Conservation (phyloP, 306 rosid species). For the Dicorynia guianensis region DNA sequence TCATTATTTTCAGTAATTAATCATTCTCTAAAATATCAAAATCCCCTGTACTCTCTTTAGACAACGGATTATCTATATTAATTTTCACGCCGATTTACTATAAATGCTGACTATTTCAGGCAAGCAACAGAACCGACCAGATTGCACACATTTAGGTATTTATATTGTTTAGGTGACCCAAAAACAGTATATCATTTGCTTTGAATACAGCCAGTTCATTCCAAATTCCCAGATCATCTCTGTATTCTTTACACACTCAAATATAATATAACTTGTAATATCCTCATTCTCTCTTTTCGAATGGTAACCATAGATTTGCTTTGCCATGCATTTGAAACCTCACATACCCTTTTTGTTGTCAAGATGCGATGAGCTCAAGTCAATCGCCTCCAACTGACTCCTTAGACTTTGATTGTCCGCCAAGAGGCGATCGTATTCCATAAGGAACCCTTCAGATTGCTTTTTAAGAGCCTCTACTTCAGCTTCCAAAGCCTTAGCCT, state of each 20-base stretch:
- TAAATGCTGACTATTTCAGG: too few species aligned
- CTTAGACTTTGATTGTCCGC: slow-evolving; percentile 84
- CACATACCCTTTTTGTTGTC: slow-evolving; percentile 60
- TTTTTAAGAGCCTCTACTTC: slow-evolving; percentile 84
- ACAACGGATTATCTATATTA: too few species aligned
- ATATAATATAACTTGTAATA: slow-evolving; percentile 36
- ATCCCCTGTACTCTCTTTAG: too few species aligned
- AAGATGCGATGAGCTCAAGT: slow-evolving; percentile 53
- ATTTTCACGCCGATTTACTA: too few species aligned
- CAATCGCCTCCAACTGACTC: slow-evolving; percentile 73
- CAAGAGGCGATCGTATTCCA: slow-evolving; percentile 85
- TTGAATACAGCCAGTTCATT: slow-evolving; percentile 31
- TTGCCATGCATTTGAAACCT: slow-evolving; percentile 29
- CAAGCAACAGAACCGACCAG: too few species aligned
- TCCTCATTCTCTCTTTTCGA: slow-evolving; percentile 21
- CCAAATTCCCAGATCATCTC: slow-evolving; percentile 2
- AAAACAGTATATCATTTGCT: slow-evolving; percentile 12
- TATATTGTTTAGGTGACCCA: too few species aligned
- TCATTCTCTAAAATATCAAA: too few species aligned
- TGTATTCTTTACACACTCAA: slow-evolving; percentile 3
- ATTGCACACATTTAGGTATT: too few species aligned
- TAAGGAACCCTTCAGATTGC: slow-evolving; percentile 84
- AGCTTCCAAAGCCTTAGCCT: slow-evolving; percentile 60
- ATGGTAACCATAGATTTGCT: neutral
- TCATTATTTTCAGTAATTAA: too few species aligned